phyloP scores from a whole-genome alignment of 768 basidiomycete genomes.

The Pulveroboletus frians region DNA sequence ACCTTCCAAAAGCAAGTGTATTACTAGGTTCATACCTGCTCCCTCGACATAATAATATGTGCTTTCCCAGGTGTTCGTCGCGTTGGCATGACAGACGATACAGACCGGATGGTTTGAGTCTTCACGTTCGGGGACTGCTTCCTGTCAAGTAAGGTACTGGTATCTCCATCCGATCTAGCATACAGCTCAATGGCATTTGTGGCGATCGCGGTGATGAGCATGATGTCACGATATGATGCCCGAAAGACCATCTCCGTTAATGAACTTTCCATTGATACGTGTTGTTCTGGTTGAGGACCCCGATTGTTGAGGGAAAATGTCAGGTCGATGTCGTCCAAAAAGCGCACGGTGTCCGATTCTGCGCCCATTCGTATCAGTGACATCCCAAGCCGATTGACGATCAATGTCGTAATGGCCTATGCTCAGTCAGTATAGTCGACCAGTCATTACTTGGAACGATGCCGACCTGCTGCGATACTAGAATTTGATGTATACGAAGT shows the following conservation, averaged over 20 bases:
- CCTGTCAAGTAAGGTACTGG: constrained; percentile 3
- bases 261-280: constrained; percentile 78
- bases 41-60: constrained; percentile 62
- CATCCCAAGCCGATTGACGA: constrained; percentile 83
- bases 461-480: constrained; percentile 86
- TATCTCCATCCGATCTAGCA: constrained; percentile 34
- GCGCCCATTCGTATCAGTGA: constrained; percentile 86
- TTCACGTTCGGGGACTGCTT: constrained; percentile 9
- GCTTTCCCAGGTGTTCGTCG: constrained; percentile 31
- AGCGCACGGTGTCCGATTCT: constrained; percentile 76
- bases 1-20: background rate
- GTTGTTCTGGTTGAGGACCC: constrained; percentile 61
- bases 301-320: constrained; percentile 84
- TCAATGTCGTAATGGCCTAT: constrained; percentile 78
- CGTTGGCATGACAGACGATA: constrained; percentile 1
- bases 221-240: constrained; percentile 93
- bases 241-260: constrained; percentile 84
- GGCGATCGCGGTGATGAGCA: constrained; percentile 78
- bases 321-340: constrained; percentile 89
- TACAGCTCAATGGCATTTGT: constrained; percentile 86
- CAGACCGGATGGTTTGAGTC: background rate
- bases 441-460: background rate
- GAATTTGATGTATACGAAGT: constrained; percentile 74
- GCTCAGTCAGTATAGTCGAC: constrained; percentile 6
- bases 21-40: constrained; percentile 53